Percentiles rank a stretch among this genome's conserved stretches.
phyloP scores from a whole-genome alignment of 805 yeast species.

The Yamadazyma olivae region DNA sequence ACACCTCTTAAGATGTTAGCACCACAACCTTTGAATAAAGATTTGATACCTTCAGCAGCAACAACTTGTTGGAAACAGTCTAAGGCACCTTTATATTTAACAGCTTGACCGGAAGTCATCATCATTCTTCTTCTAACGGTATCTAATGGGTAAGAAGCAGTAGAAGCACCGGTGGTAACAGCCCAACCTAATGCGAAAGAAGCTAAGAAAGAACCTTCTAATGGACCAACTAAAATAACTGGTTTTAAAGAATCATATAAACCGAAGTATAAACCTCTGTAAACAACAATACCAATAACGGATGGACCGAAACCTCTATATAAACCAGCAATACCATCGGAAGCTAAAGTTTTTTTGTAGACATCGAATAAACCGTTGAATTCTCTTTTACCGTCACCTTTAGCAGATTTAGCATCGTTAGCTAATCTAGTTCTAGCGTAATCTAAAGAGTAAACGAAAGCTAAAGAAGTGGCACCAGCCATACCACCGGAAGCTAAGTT shows the following conservation, averaged over 20 bases:
- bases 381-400: conserved; percentile 81
- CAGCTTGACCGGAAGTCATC: conserved; percentile 99
- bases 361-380: conserved; percentile 97
- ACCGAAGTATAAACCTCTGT: conserved; percentile 99
- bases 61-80: conserved; percentile 90
- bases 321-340: conserved; percentile 97
- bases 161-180: conserved; percentile 97
- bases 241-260: conserved; percentile 96
- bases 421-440: conserved; percentile 99
- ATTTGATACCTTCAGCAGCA: conserved; percentile 90
- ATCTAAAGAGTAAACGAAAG: conserved; percentile 95
- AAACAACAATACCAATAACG: conserved; percentile 94
- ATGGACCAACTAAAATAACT: conserved; percentile 87
- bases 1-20: conserved; percentile 99
- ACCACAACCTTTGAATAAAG: conserved; percentile 98
- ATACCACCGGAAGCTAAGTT: conserved; percentile 98
- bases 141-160: conserved; percentile 98
- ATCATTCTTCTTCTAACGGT: conserved; percentile 99
- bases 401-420: conserved; percentile 90
- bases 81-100: conserved; percentile 91
- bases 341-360: conserved; percentile 89
- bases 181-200: conserved; percentile 96
- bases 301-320: conserved; percentile 99
- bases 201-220: conserved; percentile 93
- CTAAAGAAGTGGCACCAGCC: conserved; percentile 94